Evolutionary conservation across 495 filamentous ascomycete species (phyloP).

Genomic region (Podospora tetraspora): DNA sequence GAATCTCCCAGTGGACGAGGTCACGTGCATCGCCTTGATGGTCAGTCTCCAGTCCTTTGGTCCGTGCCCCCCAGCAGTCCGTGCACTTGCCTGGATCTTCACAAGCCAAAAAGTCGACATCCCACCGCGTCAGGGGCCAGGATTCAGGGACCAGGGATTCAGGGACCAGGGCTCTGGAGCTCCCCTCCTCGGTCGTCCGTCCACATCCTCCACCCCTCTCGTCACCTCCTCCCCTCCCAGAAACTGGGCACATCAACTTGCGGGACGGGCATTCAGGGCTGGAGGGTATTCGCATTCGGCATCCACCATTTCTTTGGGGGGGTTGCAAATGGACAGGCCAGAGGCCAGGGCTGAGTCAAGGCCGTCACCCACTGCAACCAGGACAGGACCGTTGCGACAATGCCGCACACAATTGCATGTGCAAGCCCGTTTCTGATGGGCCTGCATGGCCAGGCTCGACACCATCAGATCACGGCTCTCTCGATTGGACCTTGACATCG

Average conservation of each 20-base stretch:
- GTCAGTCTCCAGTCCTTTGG: background rate
- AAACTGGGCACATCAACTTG: background rate
- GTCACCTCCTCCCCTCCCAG: background rate
- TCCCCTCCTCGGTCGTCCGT: background rate
- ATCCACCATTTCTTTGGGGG: background rate
- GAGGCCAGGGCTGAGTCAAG: background rate
- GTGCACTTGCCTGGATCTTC: background rate
- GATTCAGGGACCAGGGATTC: background rate
- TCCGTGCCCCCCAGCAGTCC: too few relatives aligned
- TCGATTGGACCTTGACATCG: background rate
- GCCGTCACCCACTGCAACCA: background rate
- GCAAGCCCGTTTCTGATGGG: slow-evolving; percentile 11
- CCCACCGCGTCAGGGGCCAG: background rate
- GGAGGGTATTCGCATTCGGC: background rate
- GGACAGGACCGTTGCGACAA: slow-evolving; percentile 15
- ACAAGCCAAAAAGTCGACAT: background rate
- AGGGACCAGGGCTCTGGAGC: background rate
- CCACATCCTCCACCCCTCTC: background rate
- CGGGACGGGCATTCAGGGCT: background rate
- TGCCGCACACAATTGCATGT: slow-evolving; percentile 19
- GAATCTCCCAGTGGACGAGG: background rate
- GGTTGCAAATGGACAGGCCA: background rate
- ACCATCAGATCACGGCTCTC: background rate
- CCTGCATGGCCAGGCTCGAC: background rate
- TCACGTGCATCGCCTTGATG: background rate